Evolutionary conservation across 352 stramenopile genomes (phyloP).

Genomic region (Phytophthora pisi): DNA sequence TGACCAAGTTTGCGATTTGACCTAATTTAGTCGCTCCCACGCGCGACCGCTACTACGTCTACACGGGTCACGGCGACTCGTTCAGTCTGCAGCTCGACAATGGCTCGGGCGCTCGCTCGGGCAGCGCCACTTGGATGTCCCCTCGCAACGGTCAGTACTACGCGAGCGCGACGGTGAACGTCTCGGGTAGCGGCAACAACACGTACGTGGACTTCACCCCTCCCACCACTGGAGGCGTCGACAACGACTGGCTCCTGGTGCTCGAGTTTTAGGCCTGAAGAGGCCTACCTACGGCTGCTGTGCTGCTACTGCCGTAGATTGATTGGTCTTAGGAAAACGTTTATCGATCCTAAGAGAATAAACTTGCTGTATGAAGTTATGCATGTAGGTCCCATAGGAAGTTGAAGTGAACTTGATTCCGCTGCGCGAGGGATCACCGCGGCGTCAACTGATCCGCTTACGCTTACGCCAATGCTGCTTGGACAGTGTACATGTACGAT

Average conservation of each 20-base stretch:
- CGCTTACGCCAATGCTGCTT: too few relatives aligned
- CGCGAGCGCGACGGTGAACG: conserved; percentile 5
- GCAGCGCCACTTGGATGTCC: conserved; percentile 24
- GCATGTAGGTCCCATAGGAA: too few relatives aligned
- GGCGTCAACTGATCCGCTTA: too few relatives aligned
- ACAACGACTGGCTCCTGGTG: conserved; percentile 32
- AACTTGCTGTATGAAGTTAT: too few relatives aligned
- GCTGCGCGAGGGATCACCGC: too few relatives aligned
- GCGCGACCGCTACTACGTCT: conserved; percentile 15
- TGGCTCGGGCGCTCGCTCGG: conserved; percentile 5
- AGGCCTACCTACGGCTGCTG: background rate
- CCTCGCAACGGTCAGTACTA: conserved; percentile 27
- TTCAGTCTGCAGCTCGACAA: conserved; percentile 23
- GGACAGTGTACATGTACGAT: too few relatives aligned
- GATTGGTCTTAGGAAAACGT: too few relatives aligned
- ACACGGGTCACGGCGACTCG: conserved; percentile 20
- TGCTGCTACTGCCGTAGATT: too few relatives aligned
- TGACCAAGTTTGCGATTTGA: too few relatives aligned
- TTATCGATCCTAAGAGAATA: too few relatives aligned
- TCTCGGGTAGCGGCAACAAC: conserved; percentile 3
- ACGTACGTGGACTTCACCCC: conserved; percentile 26
- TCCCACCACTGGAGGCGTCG: conserved; percentile 18
- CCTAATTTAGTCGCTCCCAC: too few relatives aligned
- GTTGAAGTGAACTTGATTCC: too few relatives aligned
- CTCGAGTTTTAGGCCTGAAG: conserved; percentile 14